These are phyloP conservation scores for Knufia fluminis DNA, from an alignment of 2,329 filamentous ascomycete genomes.

Conservation along the genomic window DNA sequence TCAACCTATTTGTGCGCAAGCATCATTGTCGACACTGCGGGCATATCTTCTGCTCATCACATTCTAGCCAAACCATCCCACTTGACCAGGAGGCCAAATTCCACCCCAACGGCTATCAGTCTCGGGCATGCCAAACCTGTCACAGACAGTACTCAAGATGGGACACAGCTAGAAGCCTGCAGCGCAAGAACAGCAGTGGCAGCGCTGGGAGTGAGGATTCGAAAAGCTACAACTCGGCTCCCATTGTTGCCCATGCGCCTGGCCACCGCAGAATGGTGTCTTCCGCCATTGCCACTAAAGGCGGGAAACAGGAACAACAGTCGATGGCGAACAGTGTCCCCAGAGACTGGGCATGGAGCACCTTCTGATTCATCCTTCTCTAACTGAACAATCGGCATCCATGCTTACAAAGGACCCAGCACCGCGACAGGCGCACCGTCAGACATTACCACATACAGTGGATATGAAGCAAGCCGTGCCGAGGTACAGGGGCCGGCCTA, in stretches of 20 bases:
- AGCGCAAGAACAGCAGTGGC: conserved; percentile 41
- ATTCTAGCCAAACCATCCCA: conserved; percentile 48
- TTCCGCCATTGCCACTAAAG: conserved; percentile 20
- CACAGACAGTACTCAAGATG: conserved; percentile 50
- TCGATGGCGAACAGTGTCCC: conserved; percentile 47
- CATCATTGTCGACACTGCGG: conserved; percentile 61
- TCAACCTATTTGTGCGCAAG: conserved; percentile 53
- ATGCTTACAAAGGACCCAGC: too few species aligned
- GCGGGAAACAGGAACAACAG: conserved; percentile 27
- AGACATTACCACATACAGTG: too few species aligned
- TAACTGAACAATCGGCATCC: not conserved
- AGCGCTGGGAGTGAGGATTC: conserved; percentile 15
- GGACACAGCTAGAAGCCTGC: conserved; percentile 41
- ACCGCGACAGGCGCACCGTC: too few species aligned
- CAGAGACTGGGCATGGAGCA: conserved; percentile 54
- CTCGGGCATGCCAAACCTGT: conserved; percentile 53
- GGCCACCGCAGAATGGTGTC: conserved; percentile 20
- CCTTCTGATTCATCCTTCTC: conserved; percentile 39
- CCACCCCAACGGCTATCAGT: conserved; percentile 48
- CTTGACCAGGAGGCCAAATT: conserved; percentile 57
- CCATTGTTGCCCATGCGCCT: conserved; percentile 12
- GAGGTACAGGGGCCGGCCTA: not conserved
- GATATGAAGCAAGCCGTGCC: not conserved
- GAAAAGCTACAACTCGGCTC: conserved; percentile 16
- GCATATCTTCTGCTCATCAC: conserved; percentile 54